Conservation (phyloP, 129 eudicot genomes). For the Silybum marianum region DNA sequence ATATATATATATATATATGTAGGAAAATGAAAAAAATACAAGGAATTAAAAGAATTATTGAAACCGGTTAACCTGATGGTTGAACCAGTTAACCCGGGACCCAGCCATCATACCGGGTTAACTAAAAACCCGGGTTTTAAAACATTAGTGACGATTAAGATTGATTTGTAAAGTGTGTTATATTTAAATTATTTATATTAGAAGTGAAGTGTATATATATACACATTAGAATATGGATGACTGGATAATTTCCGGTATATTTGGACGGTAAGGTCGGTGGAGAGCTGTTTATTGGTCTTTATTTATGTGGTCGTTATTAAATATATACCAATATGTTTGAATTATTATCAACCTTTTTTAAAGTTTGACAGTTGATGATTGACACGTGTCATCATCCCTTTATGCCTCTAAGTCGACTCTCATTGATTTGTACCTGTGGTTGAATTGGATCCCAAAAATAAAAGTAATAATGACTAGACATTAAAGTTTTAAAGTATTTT, state of each 20-base stretch:
- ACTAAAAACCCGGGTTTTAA: too few relatives aligned
- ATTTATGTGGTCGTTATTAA: neutral
- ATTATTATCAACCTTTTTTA: conserved; percentile 15
- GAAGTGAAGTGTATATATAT: too few relatives aligned
- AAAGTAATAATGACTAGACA: neutral
- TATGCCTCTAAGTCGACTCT: neutral
- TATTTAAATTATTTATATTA: too few relatives aligned
- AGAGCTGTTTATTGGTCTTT: neutral
- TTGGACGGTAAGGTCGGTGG: neutral
- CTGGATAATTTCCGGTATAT: neutral
- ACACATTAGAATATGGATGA: neutral
- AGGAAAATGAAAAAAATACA: too few relatives aligned
- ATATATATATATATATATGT: too few relatives aligned
- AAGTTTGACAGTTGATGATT: conserved; percentile 14
- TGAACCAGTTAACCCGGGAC: too few relatives aligned
- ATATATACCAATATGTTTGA: neutral
- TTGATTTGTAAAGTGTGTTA: too few relatives aligned
- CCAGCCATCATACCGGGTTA: too few relatives aligned
- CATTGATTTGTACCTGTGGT: neutral
- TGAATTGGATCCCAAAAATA: neutral
- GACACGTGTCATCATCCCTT: conserved; percentile 26
- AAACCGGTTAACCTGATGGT: too few relatives aligned
- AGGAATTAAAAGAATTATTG: too few relatives aligned
- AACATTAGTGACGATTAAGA: too few relatives aligned
- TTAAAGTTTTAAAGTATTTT: too few relatives aligned